Evolutionary conservation across 768 basidiomycete genomes (phyloP).

Genomic region (Postia placenta): DNA sequence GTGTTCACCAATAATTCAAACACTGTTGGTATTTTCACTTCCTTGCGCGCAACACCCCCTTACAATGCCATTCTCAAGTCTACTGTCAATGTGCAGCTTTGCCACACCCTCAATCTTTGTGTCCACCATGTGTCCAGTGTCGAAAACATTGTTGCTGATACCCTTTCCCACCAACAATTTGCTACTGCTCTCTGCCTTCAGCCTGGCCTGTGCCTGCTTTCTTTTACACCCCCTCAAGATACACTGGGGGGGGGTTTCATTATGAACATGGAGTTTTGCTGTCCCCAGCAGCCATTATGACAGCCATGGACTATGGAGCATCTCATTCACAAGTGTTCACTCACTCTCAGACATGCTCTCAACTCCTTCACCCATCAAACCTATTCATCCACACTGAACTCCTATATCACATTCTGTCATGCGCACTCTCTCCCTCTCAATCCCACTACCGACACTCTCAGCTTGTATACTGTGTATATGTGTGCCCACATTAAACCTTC

Average conservation of each 20-base stretch:
- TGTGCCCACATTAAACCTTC: slow-evolving; percentile 29
- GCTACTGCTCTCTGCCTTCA: not conserved
- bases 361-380: slow-evolving; percentile 15
- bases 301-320: slow-evolving; percentile 30
- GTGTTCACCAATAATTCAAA: slow-evolving; percentile 22
- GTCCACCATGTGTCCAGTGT: slow-evolving; percentile 21
- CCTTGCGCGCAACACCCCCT: slow-evolving; percentile 8
- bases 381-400: slow-evolving; percentile 31
- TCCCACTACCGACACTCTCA: slow-evolving; percentile 32
- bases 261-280: slow-evolving; percentile 10
- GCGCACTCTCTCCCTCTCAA: slow-evolving; percentile 27
- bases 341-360: slow-evolving; percentile 27
- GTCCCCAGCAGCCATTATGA: slow-evolving; percentile 26
- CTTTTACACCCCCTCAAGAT: slow-evolving; percentile 16
- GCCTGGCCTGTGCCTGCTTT: not conserved
- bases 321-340: slow-evolving; percentile 25
- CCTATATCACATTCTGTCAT: slow-evolving; percentile 30
- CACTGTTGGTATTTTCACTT: slow-evolving; percentile 20
- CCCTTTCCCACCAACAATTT: slow-evolving; percentile 12
- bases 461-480: slow-evolving; percentile 30
- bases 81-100: slow-evolving; percentile 11
- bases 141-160: slow-evolving; percentile 19
- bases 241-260: slow-evolving; percentile 18
- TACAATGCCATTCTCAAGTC: slow-evolving; percentile 16
- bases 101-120: slow-evolving; percentile 8